Conservation (phyloP, 495 filamentous ascomycete genomes). For the Neurospora sp. region DNA sequence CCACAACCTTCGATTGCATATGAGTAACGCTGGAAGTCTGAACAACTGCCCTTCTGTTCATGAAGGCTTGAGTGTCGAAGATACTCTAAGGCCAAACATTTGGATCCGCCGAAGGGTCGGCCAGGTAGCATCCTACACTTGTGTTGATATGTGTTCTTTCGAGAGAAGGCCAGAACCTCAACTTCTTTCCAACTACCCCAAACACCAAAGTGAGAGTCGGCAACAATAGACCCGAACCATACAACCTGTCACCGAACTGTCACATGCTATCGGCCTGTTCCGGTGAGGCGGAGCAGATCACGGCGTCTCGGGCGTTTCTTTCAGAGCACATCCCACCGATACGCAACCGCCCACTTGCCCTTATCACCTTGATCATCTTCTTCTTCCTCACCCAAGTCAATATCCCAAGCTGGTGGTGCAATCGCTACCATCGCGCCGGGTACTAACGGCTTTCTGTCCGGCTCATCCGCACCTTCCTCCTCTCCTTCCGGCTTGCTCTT, state of each 20-base stretch:
- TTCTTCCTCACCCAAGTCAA: constrained; percentile 21
- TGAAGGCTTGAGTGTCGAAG: neutral
- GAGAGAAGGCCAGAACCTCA: neutral
- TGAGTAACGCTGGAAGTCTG: neutral
- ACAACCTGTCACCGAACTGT: neutral
- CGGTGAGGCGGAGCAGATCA: neutral
- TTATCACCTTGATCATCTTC: neutral
- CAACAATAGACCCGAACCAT: neutral
- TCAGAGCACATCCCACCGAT: constrained; percentile 28
- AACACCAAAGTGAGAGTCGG: neutral
- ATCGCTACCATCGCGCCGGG: constrained; percentile 27
- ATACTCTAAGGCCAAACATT: neutral
- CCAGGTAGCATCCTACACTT: neutral
- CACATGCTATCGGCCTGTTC: neutral
- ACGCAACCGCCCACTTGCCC: constrained; percentile 32
- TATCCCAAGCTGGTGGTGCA: constrained; percentile 34
- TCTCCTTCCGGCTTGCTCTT: neutral
- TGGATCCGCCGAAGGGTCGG: neutral
- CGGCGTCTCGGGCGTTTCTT: neutral
- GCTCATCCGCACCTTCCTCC: constrained; percentile 15
- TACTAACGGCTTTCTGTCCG: constrained; percentile 9
- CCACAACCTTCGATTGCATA: neutral
- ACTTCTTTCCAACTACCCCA: neutral
- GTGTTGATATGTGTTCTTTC: neutral
- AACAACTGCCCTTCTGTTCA: neutral